Conservation (phyloP, 1,284 basidiomycete species). For the Earliella scabrosa region DNA sequence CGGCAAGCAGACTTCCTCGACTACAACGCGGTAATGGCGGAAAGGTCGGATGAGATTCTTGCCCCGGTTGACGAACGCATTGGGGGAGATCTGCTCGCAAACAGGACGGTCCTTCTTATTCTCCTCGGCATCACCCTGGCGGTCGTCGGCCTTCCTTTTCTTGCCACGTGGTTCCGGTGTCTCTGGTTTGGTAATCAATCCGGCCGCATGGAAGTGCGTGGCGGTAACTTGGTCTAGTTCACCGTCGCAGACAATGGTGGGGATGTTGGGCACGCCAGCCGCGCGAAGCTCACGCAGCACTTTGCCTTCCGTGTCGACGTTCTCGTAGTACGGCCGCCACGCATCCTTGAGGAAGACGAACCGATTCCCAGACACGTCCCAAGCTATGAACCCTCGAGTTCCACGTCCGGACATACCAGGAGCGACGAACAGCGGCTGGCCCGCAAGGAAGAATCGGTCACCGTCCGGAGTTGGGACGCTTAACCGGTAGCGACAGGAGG, state of each 20-base stretch:
- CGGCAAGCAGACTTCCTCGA: not conserved
- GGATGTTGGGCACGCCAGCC: conserved; percentile 19
- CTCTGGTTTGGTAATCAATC: too few species aligned
- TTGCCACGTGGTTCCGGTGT: too few species aligned
- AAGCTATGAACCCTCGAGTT: conserved; percentile 3
- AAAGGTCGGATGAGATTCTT: not conserved
- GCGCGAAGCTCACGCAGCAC: conserved; percentile 15
- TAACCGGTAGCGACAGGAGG: not conserved
- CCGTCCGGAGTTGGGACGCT: not conserved
- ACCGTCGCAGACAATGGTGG: conserved; percentile 11
- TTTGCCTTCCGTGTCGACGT: conserved; percentile 6
- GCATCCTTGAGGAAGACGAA: conserved; percentile 18
- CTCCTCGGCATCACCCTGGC: too few species aligned
- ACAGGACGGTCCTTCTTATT: too few species aligned
- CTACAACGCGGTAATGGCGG: not conserved
- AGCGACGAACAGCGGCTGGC: not conserved
- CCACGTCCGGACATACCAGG: conserved; percentile 7
- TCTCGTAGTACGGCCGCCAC: conserved; percentile 10
- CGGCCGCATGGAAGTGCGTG: not conserved
- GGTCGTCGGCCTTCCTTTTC: too few species aligned
- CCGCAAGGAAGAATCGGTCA: conserved; percentile 1
- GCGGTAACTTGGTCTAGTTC: conserved; percentile 11
- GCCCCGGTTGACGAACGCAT: not conserved
- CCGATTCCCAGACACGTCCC: not conserved
- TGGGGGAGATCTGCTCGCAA: not conserved